Percentiles rank a stretch among this genome's conserved stretches.
Evolutionary conservation across 2,329 filamentous ascomycete genomes (phyloP).

Genomic region (Cladobotryum mycophilum): DNA sequence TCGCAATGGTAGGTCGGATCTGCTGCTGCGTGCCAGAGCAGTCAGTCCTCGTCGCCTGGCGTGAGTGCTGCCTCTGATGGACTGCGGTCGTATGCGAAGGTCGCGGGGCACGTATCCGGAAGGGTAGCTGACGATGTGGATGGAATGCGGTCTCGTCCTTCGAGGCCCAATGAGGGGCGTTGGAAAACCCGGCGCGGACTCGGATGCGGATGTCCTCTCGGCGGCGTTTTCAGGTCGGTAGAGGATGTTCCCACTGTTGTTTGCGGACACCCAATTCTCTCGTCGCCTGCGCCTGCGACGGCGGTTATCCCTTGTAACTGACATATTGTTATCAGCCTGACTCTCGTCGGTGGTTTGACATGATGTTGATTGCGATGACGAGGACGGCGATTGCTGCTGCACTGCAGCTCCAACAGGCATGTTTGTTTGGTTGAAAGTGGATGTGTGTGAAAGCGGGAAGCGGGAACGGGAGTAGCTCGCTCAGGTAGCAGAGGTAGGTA

Average conservation of each 20-base stretch:
- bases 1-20: conserved; percentile 7
- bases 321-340: conserved; percentile 8
- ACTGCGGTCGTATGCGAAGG: conserved; percentile 21
- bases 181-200: conserved; percentile 22
- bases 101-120: conserved; percentile 40
- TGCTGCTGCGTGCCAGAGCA: not conserved
- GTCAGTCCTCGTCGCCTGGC: conserved; percentile 4
- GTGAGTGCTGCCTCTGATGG: not conserved
- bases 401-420: conserved; percentile 13
- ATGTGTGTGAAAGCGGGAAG: too few species aligned
- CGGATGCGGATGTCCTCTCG: conserved; percentile 6
- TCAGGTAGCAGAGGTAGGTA: too few species aligned
- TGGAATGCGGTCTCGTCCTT: conserved; percentile 34
- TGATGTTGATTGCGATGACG: not conserved
- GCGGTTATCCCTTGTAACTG: conserved; percentile 8
- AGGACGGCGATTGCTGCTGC: conserved; percentile 5
- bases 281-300: conserved; percentile 9
- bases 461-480: too few species aligned
- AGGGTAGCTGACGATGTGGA: conserved; percentile 37
- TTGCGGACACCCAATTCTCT: conserved; percentile 18
- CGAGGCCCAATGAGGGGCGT: conserved; percentile 34
- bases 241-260: conserved; percentile 22
- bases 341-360: not conserved
- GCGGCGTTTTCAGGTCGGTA: conserved; percentile 19
- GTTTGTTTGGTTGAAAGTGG: conserved; percentile 1